Evolutionary conservation across 352 stramenopile species (phyloP).

Genomic region (Blastocystis sp.): DNA sequence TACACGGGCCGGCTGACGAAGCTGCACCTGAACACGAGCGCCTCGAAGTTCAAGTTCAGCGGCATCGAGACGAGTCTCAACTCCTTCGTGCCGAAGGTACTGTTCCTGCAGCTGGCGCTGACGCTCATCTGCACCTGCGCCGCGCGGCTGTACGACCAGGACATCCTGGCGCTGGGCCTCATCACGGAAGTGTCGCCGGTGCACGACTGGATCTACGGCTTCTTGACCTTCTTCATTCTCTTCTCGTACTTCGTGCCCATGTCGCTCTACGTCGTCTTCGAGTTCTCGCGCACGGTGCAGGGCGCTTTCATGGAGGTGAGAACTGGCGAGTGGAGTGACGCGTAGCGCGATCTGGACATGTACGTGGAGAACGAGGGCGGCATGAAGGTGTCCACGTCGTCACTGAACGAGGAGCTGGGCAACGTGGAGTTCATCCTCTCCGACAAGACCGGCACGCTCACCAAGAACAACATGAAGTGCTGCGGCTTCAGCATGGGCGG

Average conservation of each 20-base stretch:
- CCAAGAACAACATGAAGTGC: conserved; percentile 66
- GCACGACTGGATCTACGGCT: conserved; percentile 69
- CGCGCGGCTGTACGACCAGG: conserved; percentile 17
- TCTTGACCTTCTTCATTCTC: conserved; percentile 70
- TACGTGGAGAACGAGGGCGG: conserved; percentile 64
- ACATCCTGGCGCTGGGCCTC: neutral
- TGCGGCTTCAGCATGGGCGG: conserved; percentile 68
- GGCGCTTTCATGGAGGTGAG: conserved; percentile 65
- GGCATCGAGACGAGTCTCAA: conserved; percentile 69
- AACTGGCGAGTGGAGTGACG: neutral
- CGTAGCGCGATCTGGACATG: conserved; percentile 67
- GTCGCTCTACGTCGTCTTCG: conserved; percentile 67
- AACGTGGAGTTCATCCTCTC: conserved; percentile 69
- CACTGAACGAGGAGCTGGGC: conserved; percentile 66
- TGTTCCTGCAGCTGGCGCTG: conserved; percentile 67
- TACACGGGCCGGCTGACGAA: conserved; percentile 86
- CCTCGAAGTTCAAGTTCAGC: conserved; percentile 71
- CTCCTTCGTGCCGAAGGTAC: conserved; percentile 57
- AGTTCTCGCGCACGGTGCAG: conserved; percentile 65
- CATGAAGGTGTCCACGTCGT: conserved; percentile 60
- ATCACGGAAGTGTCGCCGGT: neutral
- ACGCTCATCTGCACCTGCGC: conserved; percentile 30
- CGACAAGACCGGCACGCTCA: conserved; percentile 65
- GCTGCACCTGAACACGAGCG: conserved; percentile 69
- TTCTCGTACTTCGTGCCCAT: conserved; percentile 68